These are phyloP conservation scores for Ascochyta rabiei DNA, from an alignment of 2,329 filamentous ascomycete species.

Conservation along the genomic window DNA sequence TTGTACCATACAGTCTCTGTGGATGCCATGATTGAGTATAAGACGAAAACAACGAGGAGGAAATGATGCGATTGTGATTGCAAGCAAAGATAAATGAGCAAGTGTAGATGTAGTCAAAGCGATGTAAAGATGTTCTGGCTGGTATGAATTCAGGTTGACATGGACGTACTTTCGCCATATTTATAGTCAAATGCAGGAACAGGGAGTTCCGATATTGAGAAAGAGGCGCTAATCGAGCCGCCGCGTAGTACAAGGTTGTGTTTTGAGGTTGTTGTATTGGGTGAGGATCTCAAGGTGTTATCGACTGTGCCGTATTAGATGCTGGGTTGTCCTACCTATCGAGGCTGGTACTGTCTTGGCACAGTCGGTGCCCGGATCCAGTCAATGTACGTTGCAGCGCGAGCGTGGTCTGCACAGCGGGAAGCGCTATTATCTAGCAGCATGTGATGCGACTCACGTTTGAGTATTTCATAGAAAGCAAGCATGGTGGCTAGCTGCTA, in stretches of 20 bases:
- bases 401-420: background rate
- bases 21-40: slow-evolving; percentile 60
- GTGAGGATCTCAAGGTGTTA: no score
- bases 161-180: no score
- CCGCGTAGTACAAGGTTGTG: no score
- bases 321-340: slow-evolving; percentile 1
- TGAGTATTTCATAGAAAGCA: no score
- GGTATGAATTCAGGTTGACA: no score
- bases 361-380: background rate
- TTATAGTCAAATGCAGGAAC: no score
- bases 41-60: slow-evolving; percentile 64
- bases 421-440: no score
- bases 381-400: background rate
- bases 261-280: no score
- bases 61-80: slow-evolving; percentile 79
- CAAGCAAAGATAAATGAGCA: slow-evolving; percentile 2
- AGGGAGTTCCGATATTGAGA: no score
- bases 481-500: no score
- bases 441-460: no score
- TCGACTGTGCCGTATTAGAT: background rate
- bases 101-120: slow-evolving; percentile 5
- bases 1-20: slow-evolving; percentile 77
- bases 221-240: no score
- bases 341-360: background rate
- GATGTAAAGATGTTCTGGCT: slow-evolving; percentile 5